Evolutionary conservation across 768 basidiomycete species (phyloP).

Genomic region (Mycena polygramma): DNA sequence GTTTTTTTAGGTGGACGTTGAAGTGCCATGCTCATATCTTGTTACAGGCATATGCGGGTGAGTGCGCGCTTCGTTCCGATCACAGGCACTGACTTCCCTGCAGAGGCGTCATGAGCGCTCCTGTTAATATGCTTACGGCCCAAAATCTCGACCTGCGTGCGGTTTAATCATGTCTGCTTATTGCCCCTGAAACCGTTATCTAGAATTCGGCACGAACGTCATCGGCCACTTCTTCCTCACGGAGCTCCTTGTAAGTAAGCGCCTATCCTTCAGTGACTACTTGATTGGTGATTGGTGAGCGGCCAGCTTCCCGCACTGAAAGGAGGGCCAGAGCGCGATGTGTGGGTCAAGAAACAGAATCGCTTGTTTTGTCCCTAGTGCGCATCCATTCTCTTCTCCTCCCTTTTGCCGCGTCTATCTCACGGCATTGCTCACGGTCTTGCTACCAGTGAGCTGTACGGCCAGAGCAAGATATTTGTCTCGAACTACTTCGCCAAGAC

Average conservation of each 20-base stretch:
- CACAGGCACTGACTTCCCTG: background rate
- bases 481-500: slow-evolving; percentile 44
- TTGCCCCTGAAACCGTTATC: background rate
- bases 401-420: background rate
- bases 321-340: no score
- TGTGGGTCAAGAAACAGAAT: slow-evolving; percentile 14
- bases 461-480: slow-evolving; percentile 39
- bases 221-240: slow-evolving; percentile 34
- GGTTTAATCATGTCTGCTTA: background rate
- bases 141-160: slow-evolving; percentile 32
- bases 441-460: slow-evolving; percentile 20
- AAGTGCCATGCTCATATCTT: slow-evolving; percentile 21
- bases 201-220: slow-evolving; percentile 39
- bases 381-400: background rate
- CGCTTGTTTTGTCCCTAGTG: background rate
- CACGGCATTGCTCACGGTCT: background rate
- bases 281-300: no score
- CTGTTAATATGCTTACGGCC: slow-evolving; percentile 38
- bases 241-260: slow-evolving; percentile 22
- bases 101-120: slow-evolving; percentile 44
- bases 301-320: slow-evolving; percentile 38
- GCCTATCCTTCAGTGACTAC: no score
- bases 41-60: slow-evolving; percentile 56
- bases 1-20: no score
- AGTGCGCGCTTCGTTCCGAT: background rate